phyloP scores from a whole-genome alignment of 352 stramenopile genomes.

The Phytopythium chamaehyphon region DNA sequence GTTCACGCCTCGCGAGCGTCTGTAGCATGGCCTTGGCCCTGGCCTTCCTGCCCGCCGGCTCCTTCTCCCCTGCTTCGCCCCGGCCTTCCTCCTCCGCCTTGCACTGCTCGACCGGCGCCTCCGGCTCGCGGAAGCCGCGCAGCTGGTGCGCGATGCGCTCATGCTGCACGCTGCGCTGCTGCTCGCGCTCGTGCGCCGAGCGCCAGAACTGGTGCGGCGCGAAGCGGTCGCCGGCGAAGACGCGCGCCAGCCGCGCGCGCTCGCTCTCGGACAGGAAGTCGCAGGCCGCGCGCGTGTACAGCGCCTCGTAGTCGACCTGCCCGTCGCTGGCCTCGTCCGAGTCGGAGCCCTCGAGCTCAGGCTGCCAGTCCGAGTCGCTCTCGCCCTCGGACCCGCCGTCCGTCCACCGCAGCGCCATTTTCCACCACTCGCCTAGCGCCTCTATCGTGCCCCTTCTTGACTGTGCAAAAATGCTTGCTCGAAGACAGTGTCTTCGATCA shows the following conservation, averaged over 20 bases:
- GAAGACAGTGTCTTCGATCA: too few species aligned
- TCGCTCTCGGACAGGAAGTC: slow-evolving; percentile 44
- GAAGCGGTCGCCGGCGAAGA: slow-evolving; percentile 64
- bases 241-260: slow-evolving; percentile 49
- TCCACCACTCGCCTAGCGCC: slow-evolving; percentile 2
- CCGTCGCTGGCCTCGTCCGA: slow-evolving; percentile 22
- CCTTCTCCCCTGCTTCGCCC: too few species aligned
- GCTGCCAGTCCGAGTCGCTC: slow-evolving; percentile 9
- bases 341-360: slow-evolving; percentile 9
- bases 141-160: slow-evolving; percentile 72
- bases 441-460: slow-evolving; percentile 1
- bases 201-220: slow-evolving; percentile 57
- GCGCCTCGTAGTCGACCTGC: slow-evolving; percentile 23
- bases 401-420: slow-evolving; percentile 2
- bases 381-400: slow-evolving; percentile 8
- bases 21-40: slow-evolving; percentile 34
- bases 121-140: slow-evolving; percentile 39
- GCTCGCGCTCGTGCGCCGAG: slow-evolving; percentile 50
- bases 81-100: too few species aligned
- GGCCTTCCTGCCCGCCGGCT: slow-evolving; percentile 12
- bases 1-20: slow-evolving; percentile 63
- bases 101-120: neutral
- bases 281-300: slow-evolving; percentile 22
- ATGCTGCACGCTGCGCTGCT: slow-evolving; percentile 36
- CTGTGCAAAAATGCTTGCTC: too few species aligned